Base-by-base conservation (phyloP, 2,329 filamentous ascomycete genomes). In the Paecilomyces niveus region DNA sequence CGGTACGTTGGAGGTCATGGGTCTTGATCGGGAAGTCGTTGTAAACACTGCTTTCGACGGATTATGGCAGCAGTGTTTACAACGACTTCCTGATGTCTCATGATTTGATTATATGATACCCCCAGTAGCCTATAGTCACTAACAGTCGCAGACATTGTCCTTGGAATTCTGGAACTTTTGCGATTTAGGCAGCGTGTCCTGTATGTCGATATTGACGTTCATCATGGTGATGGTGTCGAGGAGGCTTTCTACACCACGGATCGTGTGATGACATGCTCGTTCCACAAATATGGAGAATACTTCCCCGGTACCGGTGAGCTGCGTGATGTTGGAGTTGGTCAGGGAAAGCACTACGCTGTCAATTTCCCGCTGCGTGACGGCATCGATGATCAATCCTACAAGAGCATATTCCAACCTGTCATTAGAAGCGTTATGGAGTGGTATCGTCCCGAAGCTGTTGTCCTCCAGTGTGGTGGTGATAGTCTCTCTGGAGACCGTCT, bases 281-380 rank as follows among this genome's bases (percentile, higher is more conserved):
- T 89, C 74, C 86, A 89, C 78, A 89, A 88, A 66, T 89, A 89
- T 67, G 86, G 86, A 66, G 86, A 88, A 69, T 89, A 88, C 72
- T 89, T 89, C 71, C 86, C 86, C 0, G 86, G 86, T 53, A 89
- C 86, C 10, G 86, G 86, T 63, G 86, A 88, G 67, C 79, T 89
- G 45, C 81, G 85, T 61, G 86, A 89, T 68, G 86, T 88, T 57
- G 86, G 86, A 62, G 85, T 88, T 11, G 84, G 84, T n/a, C 72
- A 76, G 55, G 86, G 86, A 60, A 88, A 88, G 71, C 77, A 89
- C 72, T 87, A 88, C 67, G 79, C 85, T 2, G 84, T 89, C 67
- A 89, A 89, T 73, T 87, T 89, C 65, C 86, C 86, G 4, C 79
- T 89, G 6, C 82, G 86, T 57, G 86, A 89, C 66, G 86, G 86